Evolutionary conservation across 192 early-diverging fungal species (phyloP).

Genomic region (Chytriomyces sp.): DNA sequence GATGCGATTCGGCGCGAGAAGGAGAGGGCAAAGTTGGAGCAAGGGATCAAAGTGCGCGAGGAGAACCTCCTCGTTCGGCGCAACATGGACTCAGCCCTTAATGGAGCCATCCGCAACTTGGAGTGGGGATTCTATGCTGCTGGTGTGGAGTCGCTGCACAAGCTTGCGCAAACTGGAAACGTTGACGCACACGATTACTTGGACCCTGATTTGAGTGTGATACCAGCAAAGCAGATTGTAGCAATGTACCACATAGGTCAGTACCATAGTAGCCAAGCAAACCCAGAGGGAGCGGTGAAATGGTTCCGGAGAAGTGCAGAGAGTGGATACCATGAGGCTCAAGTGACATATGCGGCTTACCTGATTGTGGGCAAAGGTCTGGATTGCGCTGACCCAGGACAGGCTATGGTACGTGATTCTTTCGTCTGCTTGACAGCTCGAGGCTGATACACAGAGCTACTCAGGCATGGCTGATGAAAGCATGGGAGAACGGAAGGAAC

Average conservation of each 20-base stretch:
- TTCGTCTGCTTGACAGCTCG: neutral
- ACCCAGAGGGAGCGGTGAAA: conserved; percentile 32
- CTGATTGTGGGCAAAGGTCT: conserved; percentile 34
- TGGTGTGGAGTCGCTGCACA: conserved; percentile 26
- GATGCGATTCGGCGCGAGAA: conserved; percentile 2
- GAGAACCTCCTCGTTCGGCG: neutral
- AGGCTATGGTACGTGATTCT: conserved; percentile 14
- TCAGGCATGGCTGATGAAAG: conserved; percentile 37
- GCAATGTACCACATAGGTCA: conserved; percentile 34
- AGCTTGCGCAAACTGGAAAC: conserved; percentile 16
- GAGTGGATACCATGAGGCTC: conserved; percentile 31
- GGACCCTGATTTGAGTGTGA: conserved; percentile 24
- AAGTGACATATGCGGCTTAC: conserved; percentile 33
- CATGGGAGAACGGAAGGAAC: conserved; percentile 30
- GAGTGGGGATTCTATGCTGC: conserved; percentile 34
- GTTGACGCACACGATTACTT: conserved; percentile 30
- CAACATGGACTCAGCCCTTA: conserved; percentile 18
- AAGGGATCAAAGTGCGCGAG: neutral
- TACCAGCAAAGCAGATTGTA: conserved; percentile 2
- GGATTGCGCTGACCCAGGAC: conserved; percentile 28
- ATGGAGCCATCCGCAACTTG: conserved; percentile 19
- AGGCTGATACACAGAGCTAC: no score
- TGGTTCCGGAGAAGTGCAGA: conserved; percentile 36
- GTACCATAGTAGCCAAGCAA: conserved; percentile 20
- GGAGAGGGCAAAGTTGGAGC: conserved; percentile 9